phyloP scores from a whole-genome alignment of 2,329 filamentous ascomycete species.

The Orbilia javanica region DNA sequence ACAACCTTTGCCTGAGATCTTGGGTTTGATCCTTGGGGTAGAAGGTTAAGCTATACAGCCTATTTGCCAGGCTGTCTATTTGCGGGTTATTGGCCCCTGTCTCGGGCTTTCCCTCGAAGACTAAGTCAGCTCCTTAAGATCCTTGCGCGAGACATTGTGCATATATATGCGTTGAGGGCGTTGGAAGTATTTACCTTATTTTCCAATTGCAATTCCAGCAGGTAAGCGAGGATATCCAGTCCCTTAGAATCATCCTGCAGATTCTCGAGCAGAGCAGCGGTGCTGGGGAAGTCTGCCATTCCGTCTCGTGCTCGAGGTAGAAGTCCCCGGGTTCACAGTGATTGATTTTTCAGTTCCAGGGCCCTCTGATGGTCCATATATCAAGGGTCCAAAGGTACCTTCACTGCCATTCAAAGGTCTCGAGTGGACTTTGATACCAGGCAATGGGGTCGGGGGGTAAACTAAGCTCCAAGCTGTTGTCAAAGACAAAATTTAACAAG shows the following conservation, averaged over 20 bases:
- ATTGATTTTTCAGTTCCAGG: not conserved
- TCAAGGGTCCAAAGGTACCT: not conserved
- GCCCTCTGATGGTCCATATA: not conserved
- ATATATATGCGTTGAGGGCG: constrained; percentile 39
- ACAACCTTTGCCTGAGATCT: constrained; percentile 42
- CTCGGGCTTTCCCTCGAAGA: constrained; percentile 11
- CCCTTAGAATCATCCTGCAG: constrained; percentile 52
- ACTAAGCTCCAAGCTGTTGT: constrained; percentile 19
- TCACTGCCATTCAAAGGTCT: not conserved
- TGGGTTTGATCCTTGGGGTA: constrained; percentile 22
- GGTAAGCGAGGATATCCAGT: constrained; percentile 57
- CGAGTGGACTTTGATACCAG: not conserved
- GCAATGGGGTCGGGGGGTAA: constrained; percentile 22
- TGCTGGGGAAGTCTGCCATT: constrained; percentile 38
- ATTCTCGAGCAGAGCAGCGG: constrained; percentile 43
- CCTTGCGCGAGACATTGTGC: too few relatives aligned
- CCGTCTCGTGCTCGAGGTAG: not conserved
- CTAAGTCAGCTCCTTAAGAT: not conserved
- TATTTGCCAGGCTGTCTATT: constrained; percentile 23
- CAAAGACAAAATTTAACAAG: constrained; percentile 50
- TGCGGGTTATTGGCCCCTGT: constrained; percentile 5
- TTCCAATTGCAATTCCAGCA: constrained; percentile 50
- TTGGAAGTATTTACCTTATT: constrained; percentile 54
- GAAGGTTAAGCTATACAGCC: constrained; percentile 42
- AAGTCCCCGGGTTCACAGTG: not conserved